Conservation (phyloP, 2,329 filamentous ascomycete species). For the Escovopsis sp. region DNA sequence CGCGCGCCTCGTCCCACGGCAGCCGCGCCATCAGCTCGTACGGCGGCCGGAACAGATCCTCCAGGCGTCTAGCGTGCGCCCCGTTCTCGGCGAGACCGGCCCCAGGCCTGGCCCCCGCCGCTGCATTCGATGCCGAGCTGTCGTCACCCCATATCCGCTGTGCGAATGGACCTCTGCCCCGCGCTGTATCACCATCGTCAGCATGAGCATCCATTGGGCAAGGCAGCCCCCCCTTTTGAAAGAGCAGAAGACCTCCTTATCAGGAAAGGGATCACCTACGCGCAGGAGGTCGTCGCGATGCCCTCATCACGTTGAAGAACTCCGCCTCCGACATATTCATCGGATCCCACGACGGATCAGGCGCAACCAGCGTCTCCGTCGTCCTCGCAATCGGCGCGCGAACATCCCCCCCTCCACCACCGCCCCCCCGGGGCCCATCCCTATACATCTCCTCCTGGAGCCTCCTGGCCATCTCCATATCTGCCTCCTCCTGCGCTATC, state of each 20-base stretch:
- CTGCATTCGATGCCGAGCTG: slow-evolving; percentile 8
- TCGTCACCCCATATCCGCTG: slow-evolving; percentile 23
- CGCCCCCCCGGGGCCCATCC: slow-evolving; percentile 29
- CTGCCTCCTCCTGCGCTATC: slow-evolving; percentile 59
- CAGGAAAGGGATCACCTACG: not conserved
- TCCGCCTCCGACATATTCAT: slow-evolving; percentile 40
- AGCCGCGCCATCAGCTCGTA: slow-evolving; percentile 74
- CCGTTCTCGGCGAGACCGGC: slow-evolving; percentile 32
- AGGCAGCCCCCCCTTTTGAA: no score
- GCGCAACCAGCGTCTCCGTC: slow-evolving; percentile 79
- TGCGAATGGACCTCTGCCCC: slow-evolving; percentile 20
- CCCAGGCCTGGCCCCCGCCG: no score
- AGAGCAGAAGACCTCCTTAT: no score
- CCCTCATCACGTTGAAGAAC: slow-evolving; percentile 44
- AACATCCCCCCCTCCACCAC: no score
- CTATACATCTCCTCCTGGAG: slow-evolving; percentile 86
- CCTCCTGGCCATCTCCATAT: slow-evolving; percentile 81
- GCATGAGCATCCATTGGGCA: no score
- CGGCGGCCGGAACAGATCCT: slow-evolving; percentile 83
- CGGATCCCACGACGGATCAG: slow-evolving; percentile 30
- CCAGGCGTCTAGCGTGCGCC: slow-evolving; percentile 59
- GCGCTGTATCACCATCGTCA: slow-evolving; percentile 7
- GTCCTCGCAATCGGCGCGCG: slow-evolving; percentile 83
- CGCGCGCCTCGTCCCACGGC: slow-evolving; percentile 70
- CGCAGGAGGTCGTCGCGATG: slow-evolving; percentile 18